Evolutionary conservation across 495 filamentous ascomycete genomes (phyloP), one percentile per base, ranked within the genome.

Genomic region (Penicillium antarcticum): DNA sequence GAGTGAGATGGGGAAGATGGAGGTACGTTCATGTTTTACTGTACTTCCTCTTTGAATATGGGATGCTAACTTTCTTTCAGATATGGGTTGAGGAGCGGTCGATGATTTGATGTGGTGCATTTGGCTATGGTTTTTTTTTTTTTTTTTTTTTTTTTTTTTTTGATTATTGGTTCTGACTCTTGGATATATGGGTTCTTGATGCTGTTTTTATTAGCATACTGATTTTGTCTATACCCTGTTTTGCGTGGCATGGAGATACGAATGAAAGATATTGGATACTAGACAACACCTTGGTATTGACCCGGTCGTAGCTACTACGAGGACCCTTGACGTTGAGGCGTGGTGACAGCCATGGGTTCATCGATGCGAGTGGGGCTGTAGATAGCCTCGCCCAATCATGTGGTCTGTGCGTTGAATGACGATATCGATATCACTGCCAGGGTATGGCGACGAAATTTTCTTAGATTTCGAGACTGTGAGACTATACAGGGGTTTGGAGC

Each of bases 1-100:
- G 48, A 72, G 77, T 38, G 92, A 95, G 52, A 87, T 91, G 76
- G 92, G 91, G 26, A 97, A 96, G 81, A 84, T 97, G 80, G 94
- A 97, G 83, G 91, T 97, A 67, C 76, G 88, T 74, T 44, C 38
- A 0, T 26, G n/a, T 41, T 58, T 23, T 23, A 5, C 21, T 23
- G 2, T 23, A 3, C 21, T 23, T 23, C 5, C 21, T 17, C 49
- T n/a, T 23, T 31, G 17, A 23, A 14, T 16, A 40, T 32, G 26
- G 26, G 26, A 48, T 42, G 52, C 51, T 61, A 32, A 54, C 43
- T 45, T 39, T 41, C 10, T 33, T 19, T 17, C 49, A 88, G 85
- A 78, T 88, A 43, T 88, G 84, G 84, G 76, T 87, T 43, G 80
- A 86, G 65, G 83, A 87, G 45, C 63, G 59, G 9, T 47, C 57